Evolutionary conservation across 2,329 filamentous ascomycete genomes (phyloP).

Genomic region (Periconia macrospinosa): DNA sequence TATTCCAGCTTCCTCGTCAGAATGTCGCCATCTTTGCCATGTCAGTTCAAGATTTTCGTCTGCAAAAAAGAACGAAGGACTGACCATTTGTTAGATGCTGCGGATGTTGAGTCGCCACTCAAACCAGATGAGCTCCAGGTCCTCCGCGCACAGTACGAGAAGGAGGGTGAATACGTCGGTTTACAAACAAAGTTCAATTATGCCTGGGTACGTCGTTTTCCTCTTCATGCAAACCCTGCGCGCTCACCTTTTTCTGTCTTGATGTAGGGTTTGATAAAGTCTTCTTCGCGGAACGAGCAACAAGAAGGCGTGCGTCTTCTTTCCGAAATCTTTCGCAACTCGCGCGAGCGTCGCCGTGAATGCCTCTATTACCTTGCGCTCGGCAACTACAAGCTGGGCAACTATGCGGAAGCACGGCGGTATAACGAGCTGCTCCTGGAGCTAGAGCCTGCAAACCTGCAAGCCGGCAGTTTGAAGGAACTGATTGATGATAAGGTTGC

Average conservation of each 20-base stretch:
- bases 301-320: slow-evolving; percentile 92
- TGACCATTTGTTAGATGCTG: slow-evolving; percentile 70
- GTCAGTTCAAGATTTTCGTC: slow-evolving; percentile 19
- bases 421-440: slow-evolving; percentile 94
- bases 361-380: slow-evolving; percentile 98
- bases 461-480: slow-evolving; percentile 81
- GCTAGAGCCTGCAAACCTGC: slow-evolving; percentile 87
- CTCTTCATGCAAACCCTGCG: slow-evolving; percentile 6
- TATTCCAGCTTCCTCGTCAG: slow-evolving; percentile 7
- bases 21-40: slow-evolving; percentile 43
- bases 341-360: slow-evolving; percentile 90
- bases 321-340: slow-evolving; percentile 93
- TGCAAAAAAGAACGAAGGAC: slow-evolving; percentile 5
- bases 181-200: slow-evolving; percentile 99
- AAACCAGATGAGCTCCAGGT: slow-evolving; percentile 92
- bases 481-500: slow-evolving; percentile 96
- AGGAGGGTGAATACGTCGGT: slow-evolving; percentile 94
- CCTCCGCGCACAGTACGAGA: slow-evolving; percentile 90
- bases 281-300: slow-evolving; percentile 78
- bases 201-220: slow-evolving; percentile 73
- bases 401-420: slow-evolving; percentile 90
- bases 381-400: slow-evolving; percentile 97
- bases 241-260: not conserved
- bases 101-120: slow-evolving; percentile 94
- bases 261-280: slow-evolving; percentile 88